Base-by-base conservation (phyloP, 257 asterid species). In the Penstemon davidsonii region DNA sequence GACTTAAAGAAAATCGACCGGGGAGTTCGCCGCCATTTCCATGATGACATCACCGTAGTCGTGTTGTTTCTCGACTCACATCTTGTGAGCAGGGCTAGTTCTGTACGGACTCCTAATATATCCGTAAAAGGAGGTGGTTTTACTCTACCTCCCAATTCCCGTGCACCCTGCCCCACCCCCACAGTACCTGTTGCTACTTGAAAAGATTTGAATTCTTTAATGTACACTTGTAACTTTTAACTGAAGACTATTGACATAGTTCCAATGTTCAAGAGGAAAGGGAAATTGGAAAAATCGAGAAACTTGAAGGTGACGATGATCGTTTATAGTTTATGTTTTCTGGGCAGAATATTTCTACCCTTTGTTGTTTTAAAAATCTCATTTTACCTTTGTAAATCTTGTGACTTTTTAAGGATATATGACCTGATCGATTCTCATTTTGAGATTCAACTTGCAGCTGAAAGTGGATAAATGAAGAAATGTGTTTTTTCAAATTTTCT, bases 1-100 rank as follows among this genome's bases (percentile, higher is more conserved):
- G 92, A 83, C 81, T 51, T 86, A 83, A 86, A 83, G 82, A 86
- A 83, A 71, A 86, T 86, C 3, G 92, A 83, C 43, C 82, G 89
- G 1, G 92, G 89, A 11, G 89, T 86, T 54, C 82, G 89, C 5
- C 82, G 92, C 4, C 89, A 86, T 70, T 86, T 86, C 79, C 92
- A 86, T n/a, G 92, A 86, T 13, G 92, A 86, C 79, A 83, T 86
- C 72, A 86, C 92, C 0, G 92, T 86, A 3, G 77, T 79, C 0
- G 85, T 86, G 46, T 49, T 86, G 25, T 86, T 86, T 65, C 84
- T 86, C 15, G 92, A 86, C 80, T 73, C 86, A n/a, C 77, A 79
- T 52, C 86, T 79, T 18, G 86, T 83, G 81, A 75, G 84, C 77
- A 73, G 87, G 62, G 84, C 89, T 45, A 79, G 84, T 62, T 77